Conservation (phyloP, 1,284 basidiomycete species). For the Sanghuangporus weigelae region DNA sequence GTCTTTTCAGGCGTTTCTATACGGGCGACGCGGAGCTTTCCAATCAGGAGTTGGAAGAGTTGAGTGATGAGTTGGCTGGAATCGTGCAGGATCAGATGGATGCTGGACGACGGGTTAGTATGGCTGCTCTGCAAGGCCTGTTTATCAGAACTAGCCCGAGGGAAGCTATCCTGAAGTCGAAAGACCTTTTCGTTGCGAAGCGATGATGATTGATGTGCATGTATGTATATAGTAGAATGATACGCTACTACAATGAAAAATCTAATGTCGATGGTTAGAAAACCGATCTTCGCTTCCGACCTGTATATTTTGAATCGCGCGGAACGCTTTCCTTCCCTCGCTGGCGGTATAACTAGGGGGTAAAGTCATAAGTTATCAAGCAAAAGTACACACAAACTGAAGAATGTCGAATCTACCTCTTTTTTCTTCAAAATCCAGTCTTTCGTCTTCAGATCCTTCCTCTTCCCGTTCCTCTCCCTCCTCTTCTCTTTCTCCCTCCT, state of each 20-base stretch:
- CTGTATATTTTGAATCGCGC: slow-evolving; percentile 77
- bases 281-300: slow-evolving; percentile 61
- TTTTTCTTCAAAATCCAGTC: slow-evolving; percentile 86
- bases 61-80: slow-evolving; percentile 47
- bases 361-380: neutral
- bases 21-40: slow-evolving; percentile 34
- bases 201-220: neutral
- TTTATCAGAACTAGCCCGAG: slow-evolving; percentile 76
- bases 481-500: slow-evolving; percentile 55
- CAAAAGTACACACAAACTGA: neutral
- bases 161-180: slow-evolving; percentile 56
- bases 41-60: slow-evolving; percentile 37
- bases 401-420: slow-evolving; percentile 43
- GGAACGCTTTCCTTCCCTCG: slow-evolving; percentile 78
- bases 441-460: slow-evolving; percentile 60
- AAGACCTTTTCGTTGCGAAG: slow-evolving; percentile 41
- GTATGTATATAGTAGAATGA: slow-evolving; percentile 1
- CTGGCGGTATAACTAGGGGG: slow-evolving; percentile 64
- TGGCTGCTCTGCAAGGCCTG: slow-evolving; percentile 90
- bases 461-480: slow-evolving; percentile 53
- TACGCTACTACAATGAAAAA: slow-evolving; percentile 1
- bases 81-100: slow-evolving; percentile 49
- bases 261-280: slow-evolving; percentile 42
- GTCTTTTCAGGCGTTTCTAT: slow-evolving; percentile 87
- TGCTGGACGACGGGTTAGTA: slow-evolving; percentile 66